Evolutionary conservation across 495 filamentous ascomycete genomes (phyloP).

Genomic region (Lasiosphaeria hispida): DNA sequence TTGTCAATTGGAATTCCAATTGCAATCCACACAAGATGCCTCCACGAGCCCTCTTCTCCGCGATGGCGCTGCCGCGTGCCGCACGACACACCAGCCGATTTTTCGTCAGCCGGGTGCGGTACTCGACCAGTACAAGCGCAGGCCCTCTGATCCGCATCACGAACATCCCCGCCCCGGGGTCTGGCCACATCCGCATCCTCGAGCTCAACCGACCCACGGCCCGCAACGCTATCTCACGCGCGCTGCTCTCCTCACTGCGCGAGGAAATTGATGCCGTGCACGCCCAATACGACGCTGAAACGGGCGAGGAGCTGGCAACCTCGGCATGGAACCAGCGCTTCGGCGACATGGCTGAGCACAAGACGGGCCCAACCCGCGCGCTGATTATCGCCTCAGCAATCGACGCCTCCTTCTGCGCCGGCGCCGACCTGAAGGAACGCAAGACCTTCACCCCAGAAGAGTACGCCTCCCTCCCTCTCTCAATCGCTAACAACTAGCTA

Average conservation of each 20-base stretch:
- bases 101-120: constrained; percentile 15
- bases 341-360: constrained; percentile 37
- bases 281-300: constrained; percentile 59
- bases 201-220: constrained; percentile 80
- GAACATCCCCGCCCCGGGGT: constrained; percentile 73
- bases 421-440: constrained; percentile 90
- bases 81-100: constrained; percentile 7
- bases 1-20: background rate
- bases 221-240: constrained; percentile 84
- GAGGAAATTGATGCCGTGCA: constrained; percentile 67
- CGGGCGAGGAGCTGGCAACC: constrained; percentile 44
- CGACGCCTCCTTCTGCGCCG: constrained; percentile 85
- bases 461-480: constrained; percentile 31
- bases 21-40: constrained; percentile 15
- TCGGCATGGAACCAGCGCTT: constrained; percentile 34
- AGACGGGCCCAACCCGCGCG: constrained; percentile 63
- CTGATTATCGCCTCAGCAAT: constrained; percentile 75
- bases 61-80: constrained; percentile 1
- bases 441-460: constrained; percentile 68
- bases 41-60: constrained; percentile 3
- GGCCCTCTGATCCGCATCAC: constrained; percentile 63
- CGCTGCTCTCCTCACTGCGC: constrained; percentile 66
- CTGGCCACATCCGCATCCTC: constrained; percentile 82
- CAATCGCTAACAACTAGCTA: no score
- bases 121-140: constrained; percentile 34